Conservation (phyloP, 73 alveolate genomes). For the Symbiodinium pilosum region DNA sequence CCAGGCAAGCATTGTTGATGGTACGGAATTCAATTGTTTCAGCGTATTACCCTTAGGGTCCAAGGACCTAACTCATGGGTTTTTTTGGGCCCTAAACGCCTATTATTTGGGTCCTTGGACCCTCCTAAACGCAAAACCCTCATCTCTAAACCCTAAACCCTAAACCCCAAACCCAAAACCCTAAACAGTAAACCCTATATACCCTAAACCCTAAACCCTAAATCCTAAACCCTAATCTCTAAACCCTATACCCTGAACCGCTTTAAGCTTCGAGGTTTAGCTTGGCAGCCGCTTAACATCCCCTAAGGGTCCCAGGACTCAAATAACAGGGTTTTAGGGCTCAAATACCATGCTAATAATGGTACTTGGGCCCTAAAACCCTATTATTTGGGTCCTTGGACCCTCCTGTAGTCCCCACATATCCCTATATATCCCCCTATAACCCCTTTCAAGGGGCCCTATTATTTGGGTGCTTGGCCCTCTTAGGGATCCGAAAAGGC, state of each 20-base stretch:
- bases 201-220: background rate
- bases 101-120: background rate
- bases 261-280: no score
- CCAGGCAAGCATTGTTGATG: background rate
- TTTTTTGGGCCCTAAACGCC: background rate
- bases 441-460: no score
- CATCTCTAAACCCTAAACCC: background rate
- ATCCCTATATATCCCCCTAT: no score
- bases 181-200: background rate
- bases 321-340: no score
- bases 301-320: no score
- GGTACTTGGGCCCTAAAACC: no score
- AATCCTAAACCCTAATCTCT: background rate
- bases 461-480: background rate
- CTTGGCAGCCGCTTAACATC: no score
- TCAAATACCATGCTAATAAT: no score
- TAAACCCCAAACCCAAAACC: background rate
- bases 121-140: background rate
- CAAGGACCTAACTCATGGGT: background rate
- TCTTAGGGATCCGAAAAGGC: background rate
- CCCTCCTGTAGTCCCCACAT: no score
- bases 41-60: background rate
- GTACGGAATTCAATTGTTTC: no score
- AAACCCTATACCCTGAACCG: no score
- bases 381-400: no score